Evolutionary conservation across 2,329 filamentous ascomycete genomes (phyloP), one percentile per base, ranked within the genome.

Genomic region (Sclerotinia trifoliorum): DNA sequence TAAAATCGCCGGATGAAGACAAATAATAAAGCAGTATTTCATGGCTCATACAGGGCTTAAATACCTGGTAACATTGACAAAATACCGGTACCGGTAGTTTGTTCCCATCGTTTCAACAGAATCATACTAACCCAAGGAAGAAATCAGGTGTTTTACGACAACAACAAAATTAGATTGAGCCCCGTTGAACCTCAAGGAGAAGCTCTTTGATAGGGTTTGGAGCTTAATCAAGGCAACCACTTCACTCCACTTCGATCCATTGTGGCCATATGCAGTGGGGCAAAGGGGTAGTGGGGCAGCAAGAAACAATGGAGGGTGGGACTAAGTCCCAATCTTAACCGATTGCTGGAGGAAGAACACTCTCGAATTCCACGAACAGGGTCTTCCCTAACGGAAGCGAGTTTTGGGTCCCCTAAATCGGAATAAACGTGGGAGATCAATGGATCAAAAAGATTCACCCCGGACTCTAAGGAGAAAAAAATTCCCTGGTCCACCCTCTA

Each of bases 281-380:
- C 35, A 35, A 35, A 35, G 32, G 32, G 21, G 0, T 13, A 8
- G 54, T 39, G 54, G 54, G 21, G 54, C 54, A 5, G 13, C 6
- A 24, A 42, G 19, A n/a, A 39, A 39, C 21, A 32, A 21, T 21
- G 55, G 55, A 56, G 32, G 32, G 52, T 15, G 52, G 29, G 29
- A 39, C n/a, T 17, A 42, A 17, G 39, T 42, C 15, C 39, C 29
- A n/a, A 35, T 55, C 7, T 26, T n/a, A 3, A 21, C 29, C 17
- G 29, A 54, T 17, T 54, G 11, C 17, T 55, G 29, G 19, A 56
- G n/a, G 13, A 39, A 11, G 54, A 39, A 56, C 35, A 39, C 10
- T 35, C 32, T 42, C 32, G 32, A 57, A 57, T 58, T 15, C 32
- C 55, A 58, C 35, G 55, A 58, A 44, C 24, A 58, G 55, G 7